These are phyloP conservation scores for Senna siamea DNA, from an alignment of 306 rosid genomes.

Conservation along the genomic window DNA sequence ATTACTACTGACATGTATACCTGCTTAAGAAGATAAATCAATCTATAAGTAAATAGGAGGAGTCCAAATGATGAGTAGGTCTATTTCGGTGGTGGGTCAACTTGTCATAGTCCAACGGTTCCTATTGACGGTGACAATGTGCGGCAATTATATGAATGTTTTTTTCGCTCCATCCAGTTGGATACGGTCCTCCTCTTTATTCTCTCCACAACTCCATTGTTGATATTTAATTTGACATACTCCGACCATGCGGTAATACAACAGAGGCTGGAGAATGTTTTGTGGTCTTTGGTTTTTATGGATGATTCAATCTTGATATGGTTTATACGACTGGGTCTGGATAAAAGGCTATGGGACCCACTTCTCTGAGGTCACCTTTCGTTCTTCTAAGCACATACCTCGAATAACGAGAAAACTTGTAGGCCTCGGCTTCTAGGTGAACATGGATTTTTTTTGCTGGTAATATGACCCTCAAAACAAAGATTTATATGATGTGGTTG, in stretches of 20 bases:
- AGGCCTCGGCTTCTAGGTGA: neutral
- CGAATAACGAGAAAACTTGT: neutral
- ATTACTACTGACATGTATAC: neutral
- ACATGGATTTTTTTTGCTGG: too few species aligned
- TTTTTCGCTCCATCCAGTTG: conserved; percentile 17
- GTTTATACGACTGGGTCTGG: neutral
- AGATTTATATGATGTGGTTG: too few species aligned
- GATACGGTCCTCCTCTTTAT: conserved; percentile 31
- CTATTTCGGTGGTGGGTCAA: conserved; percentile 50
- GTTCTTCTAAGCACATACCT: neutral
- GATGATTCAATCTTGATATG: conserved; percentile 18
- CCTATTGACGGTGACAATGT: conserved; percentile 22
- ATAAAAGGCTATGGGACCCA: neutral
- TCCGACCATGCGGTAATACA: conserved; percentile 32
- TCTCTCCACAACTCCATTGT: neutral
- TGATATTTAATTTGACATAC: conserved; percentile 15
- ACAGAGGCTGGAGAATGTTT: conserved; percentile 32
- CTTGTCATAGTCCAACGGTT: conserved; percentile 24
- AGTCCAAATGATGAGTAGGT: conserved; percentile 35
- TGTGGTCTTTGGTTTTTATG: conserved; percentile 16
- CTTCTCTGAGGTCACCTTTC: conserved; percentile 15
- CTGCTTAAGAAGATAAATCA: neutral
- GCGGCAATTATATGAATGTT: conserved; percentile 12
- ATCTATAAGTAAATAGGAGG: neutral
- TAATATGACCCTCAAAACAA: too few species aligned